Evolutionary conservation across 2,329 filamentous ascomycete genomes (phyloP).

Genomic region (Exophiala aquamarina): DNA sequence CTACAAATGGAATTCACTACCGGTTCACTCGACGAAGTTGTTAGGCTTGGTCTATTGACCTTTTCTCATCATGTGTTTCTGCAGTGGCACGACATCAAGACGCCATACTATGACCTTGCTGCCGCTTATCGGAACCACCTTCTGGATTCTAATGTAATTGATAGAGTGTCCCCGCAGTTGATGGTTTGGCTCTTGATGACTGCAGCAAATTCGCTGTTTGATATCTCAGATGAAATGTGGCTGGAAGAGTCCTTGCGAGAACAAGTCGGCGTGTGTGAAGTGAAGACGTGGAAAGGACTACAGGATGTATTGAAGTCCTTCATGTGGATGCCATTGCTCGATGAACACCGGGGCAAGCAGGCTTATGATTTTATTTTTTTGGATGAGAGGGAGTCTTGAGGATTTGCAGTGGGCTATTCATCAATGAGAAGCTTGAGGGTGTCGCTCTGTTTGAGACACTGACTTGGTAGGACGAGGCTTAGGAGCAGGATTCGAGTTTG

Average conservation of each 20-base stretch:
- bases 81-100: slow-evolving; percentile 34
- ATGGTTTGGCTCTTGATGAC: slow-evolving; percentile 28
- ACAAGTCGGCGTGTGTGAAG: slow-evolving; percentile 1
- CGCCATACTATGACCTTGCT: slow-evolving; percentile 25
- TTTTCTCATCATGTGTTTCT: slow-evolving; percentile 43
- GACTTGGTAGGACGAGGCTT: too few species aligned
- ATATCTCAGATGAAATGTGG: slow-evolving; percentile 11
- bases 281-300: slow-evolving; percentile 22
- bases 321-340: slow-evolving; percentile 35
- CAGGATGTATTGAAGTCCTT: slow-evolving; percentile 29
- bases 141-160: neutral
- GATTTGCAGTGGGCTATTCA: too few species aligned
- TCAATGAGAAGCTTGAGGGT: too few species aligned
- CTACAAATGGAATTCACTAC: slow-evolving; percentile 34
- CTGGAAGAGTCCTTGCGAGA: slow-evolving; percentile 7
- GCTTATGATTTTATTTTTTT: slow-evolving; percentile 25
- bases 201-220: slow-evolving; percentile 18
- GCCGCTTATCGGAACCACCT: slow-evolving; percentile 19
- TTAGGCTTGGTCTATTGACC: slow-evolving; percentile 42
- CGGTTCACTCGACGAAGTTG: slow-evolving; percentile 34
- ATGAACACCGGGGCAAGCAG: slow-evolving; percentile 32
- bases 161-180: slow-evolving; percentile 6
- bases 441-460: too few species aligned
- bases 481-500: too few species aligned
- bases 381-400: too few species aligned